These are phyloP conservation scores for Chrysopogon serrulatus DNA, from an alignment of 176 grass and related monocot species.

Conservation along the genomic window DNA sequence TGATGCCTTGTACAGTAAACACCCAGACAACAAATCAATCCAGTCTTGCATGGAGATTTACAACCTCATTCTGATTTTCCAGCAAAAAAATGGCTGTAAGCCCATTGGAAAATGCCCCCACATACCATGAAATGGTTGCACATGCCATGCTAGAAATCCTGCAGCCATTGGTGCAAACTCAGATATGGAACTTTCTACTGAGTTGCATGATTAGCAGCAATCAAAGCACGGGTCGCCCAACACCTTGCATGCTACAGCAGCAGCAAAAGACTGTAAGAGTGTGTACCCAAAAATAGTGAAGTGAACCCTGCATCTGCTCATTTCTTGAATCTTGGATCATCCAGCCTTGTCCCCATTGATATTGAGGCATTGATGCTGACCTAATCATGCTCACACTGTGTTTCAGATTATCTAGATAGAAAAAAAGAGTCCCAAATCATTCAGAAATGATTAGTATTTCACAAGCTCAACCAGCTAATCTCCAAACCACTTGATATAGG, in stretches of 20 bases:
- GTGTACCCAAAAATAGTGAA: neutral
- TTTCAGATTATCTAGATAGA: neutral
- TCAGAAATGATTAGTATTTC: conserved; percentile 15
- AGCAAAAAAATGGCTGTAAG: neutral
- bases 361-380: neutral
- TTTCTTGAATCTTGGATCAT: neutral
- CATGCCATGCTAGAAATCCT: conserved; percentile 6
- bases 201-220: conserved; percentile 14
- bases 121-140: neutral
- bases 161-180: neutral
- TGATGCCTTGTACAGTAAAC: too few species aligned
- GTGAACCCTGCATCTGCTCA: neutral
- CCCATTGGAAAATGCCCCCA: conserved; percentile 10
- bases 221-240: neutral
- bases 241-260: neutral
- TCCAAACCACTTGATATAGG: conserved; percentile 1
- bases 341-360: neutral
- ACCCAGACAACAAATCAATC: neutral
- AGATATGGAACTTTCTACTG: neutral
- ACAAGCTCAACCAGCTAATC: neutral
- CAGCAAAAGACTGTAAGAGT: neutral
- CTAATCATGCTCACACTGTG: too few species aligned
- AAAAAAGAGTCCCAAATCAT: neutral
- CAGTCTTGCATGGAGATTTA: neutral
- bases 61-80: neutral